Conservation (phyloP, 345 rosid genomes). For the Eucalyptus viminalis region DNA sequence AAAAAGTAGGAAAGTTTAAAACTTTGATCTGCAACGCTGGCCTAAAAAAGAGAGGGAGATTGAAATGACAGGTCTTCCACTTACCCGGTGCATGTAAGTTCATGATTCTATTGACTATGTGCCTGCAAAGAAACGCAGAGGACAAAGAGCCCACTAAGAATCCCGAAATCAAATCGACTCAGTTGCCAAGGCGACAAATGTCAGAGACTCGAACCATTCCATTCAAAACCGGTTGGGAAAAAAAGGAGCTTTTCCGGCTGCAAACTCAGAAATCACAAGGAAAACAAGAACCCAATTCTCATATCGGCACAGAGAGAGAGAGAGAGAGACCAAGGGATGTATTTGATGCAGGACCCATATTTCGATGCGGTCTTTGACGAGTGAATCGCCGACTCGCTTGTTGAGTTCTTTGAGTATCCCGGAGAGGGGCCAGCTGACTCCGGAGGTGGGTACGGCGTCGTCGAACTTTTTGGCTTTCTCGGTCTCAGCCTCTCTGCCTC, state of each 20-base stretch:
- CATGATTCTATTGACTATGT: conserved; percentile 68
- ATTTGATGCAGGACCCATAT: conserved; percentile 51
- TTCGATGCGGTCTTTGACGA: conserved; percentile 34
- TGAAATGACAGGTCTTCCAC: background rate
- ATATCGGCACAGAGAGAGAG: background rate
- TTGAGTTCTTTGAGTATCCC: conserved; percentile 66
- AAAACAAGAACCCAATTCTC: background rate
- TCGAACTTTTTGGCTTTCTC: background rate
- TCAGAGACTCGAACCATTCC: background rate
- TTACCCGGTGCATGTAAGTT: conserved; percentile 73
- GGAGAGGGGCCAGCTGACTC: conserved; percentile 50
- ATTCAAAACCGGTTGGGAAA: background rate
- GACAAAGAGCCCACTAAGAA: background rate
- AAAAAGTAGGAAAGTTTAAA: background rate
- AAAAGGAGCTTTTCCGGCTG: background rate
- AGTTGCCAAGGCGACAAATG: background rate
- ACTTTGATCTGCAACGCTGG: background rate
- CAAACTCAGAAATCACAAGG: background rate
- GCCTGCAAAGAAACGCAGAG: conserved; percentile 22
- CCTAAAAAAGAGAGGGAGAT: background rate
- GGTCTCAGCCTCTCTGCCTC: background rate
- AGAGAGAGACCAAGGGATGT: conserved; percentile 55
- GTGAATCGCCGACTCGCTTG: conserved; percentile 63
- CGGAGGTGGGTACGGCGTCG: conserved; percentile 39
- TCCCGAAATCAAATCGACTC: background rate